Evolutionary conservation across 768 basidiomycete species (phyloP).

Genomic region (Auriscalpium microsporum): DNA sequence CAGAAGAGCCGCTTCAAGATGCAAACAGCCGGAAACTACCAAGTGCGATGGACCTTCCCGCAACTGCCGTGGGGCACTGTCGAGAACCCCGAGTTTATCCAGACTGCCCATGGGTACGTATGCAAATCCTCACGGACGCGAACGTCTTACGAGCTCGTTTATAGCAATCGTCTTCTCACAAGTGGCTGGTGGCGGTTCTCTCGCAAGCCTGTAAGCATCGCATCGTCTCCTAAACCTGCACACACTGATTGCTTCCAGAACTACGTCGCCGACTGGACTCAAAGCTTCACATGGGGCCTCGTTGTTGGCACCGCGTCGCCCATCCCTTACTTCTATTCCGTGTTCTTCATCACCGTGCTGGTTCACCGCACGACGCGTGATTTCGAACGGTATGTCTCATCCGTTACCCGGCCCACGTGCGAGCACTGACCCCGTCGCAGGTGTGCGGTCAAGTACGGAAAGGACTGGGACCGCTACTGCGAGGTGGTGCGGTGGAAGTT

Average conservation of each 20-base stretch:
- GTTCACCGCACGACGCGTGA: constrained; percentile 88
- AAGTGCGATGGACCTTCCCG: constrained; percentile 88
- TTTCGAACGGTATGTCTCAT: constrained; percentile 67
- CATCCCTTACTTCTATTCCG: constrained; percentile 94
- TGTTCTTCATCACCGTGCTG: constrained; percentile 92
- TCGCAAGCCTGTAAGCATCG: constrained; percentile 74
- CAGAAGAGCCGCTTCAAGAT: constrained; percentile 98
- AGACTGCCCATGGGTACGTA: constrained; percentile 84
- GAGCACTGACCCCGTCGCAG: constrained; percentile 25
- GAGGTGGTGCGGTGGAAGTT: constrained; percentile 83
- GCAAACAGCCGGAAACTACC: constrained; percentile 84
- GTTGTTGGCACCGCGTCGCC: constrained; percentile 65
- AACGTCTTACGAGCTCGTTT: neutral
- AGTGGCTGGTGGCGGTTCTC: constrained; percentile 93
- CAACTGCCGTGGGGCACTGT: constrained; percentile 78
- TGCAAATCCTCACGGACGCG: too few relatives aligned
- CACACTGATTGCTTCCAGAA: constrained; percentile 39
- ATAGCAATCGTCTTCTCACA: constrained; percentile 80
- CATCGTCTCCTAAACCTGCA: neutral
- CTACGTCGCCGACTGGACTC: constrained; percentile 89
- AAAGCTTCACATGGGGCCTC: constrained; percentile 80
- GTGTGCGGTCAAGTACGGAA: constrained; percentile 85
- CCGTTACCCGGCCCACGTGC: neutral
- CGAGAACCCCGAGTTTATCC: constrained; percentile 82
- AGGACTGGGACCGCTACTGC: constrained; percentile 92